Evolutionary conservation across 805 yeast species (phyloP).

Genomic region (Maudiozyma saulgeensis): DNA sequence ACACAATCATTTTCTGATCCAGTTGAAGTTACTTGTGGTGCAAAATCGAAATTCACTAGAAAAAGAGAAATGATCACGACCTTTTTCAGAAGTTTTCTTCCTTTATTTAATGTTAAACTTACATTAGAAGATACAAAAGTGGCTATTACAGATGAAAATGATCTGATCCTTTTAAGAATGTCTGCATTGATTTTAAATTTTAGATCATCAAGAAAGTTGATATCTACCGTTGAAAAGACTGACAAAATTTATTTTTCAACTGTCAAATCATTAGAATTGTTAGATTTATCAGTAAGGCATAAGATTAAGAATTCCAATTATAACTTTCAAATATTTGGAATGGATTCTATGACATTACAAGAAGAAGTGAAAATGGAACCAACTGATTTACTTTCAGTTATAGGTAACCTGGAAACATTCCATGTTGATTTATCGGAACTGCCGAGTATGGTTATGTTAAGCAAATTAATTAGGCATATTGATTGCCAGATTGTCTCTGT

Average conservation of each 20-base stretch:
- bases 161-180: slow-evolving; percentile 25
- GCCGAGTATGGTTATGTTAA: slow-evolving; percentile 22
- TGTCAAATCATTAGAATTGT: slow-evolving; percentile 13
- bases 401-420: slow-evolving; percentile 18
- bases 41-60: neutral
- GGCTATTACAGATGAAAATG: slow-evolving; percentile 25
- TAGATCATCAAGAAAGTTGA: slow-evolving; percentile 14
- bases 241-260: slow-evolving; percentile 14
- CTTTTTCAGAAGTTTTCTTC: slow-evolving; percentile 23
- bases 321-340: slow-evolving; percentile 12
- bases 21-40: slow-evolving; percentile 3
- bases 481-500: slow-evolving; percentile 21
- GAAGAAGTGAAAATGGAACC: slow-evolving; percentile 21
- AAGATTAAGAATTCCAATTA: slow-evolving; percentile 10
- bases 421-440: slow-evolving; percentile 22
- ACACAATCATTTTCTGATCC: slow-evolving; percentile 11
- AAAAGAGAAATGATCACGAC: slow-evolving; percentile 4
- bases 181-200: slow-evolving; percentile 19
- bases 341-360: slow-evolving; percentile 16
- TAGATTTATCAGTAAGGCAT: slow-evolving; percentile 18
- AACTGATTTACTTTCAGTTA: slow-evolving; percentile 7
- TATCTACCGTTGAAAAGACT: slow-evolving; percentile 5
- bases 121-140: slow-evolving; percentile 34
- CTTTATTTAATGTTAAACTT: slow-evolving; percentile 28
- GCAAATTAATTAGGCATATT: slow-evolving; percentile 15